Percentiles rank a stretch among this genome's conserved stretches.
These are phyloP conservation scores for Rosa chinensis DNA, from an alignment of 306 rosid species.

Conservation along the genomic window DNA sequence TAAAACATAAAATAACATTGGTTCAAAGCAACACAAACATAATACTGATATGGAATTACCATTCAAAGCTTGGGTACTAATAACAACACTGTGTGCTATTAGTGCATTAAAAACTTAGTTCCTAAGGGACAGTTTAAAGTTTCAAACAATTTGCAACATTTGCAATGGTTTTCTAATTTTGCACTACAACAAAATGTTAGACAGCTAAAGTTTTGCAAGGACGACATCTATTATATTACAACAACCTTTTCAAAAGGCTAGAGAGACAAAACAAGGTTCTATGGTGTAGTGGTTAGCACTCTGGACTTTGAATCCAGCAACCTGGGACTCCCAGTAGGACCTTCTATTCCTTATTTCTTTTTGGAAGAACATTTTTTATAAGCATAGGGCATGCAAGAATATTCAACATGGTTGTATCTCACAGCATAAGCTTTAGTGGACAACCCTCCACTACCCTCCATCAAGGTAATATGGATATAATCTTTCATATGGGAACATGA, in stretches of 20 bases:
- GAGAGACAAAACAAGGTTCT: not conserved
- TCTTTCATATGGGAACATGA: not conserved
- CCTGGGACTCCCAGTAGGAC: not conserved
- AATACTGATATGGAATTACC: not conserved
- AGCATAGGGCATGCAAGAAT: not conserved
- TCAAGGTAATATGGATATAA: constrained; percentile 59
- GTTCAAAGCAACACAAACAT: not conserved
- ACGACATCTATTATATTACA: not conserved
- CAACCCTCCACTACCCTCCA: constrained; percentile 63
- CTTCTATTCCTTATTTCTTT: not conserved
- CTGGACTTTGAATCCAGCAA: not conserved
- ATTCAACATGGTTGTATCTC: constrained; percentile 5
- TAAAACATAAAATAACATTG: not conserved
- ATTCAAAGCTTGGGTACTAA: not conserved
- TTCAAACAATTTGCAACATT: not conserved
- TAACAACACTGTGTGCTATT: not conserved
- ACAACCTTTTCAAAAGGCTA: not conserved
- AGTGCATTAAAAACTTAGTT: not conserved
- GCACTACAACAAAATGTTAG: not conserved
- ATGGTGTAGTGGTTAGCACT: not conserved
- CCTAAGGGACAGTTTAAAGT: not conserved
- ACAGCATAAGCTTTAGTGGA: not conserved
- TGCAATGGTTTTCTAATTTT: not conserved
- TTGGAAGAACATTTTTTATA: no score
- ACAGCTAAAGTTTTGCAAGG: not conserved